Evolutionary conservation across 2,329 filamentous ascomycete species (phyloP), one percentile per base, ranked within the genome.

Genomic region (Diplodia sapinea): DNA sequence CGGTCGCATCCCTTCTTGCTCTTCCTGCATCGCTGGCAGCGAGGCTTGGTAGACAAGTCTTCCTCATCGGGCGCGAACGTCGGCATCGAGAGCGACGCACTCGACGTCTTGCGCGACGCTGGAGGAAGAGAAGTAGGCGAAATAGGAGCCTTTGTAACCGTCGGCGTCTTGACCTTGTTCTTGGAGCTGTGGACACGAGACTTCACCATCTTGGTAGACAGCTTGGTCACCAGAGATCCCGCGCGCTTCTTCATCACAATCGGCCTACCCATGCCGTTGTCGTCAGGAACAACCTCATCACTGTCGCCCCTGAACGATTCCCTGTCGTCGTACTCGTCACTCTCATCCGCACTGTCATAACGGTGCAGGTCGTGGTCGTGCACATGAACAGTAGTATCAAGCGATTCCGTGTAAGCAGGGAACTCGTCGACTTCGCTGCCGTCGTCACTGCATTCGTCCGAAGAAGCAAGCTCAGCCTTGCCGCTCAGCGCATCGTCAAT

Each of bases 1-100:
- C 95, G 90, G 82, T 99, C 95, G 77, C 95, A 99, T 13, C 95
- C 95, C 82, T 99, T 99, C 86, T 99, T 99, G 82, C 94, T 98
- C 87, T 99, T 99, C 75, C 95, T 91, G 85, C 95, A 99, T 68
- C 95, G 91, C 79, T 99, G 95, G 84, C 95, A 99, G 70, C 95
- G 93, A 67, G 95, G 95, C 82, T 98, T 97, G 72, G 91, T 94
- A 0, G 94, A 97, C 23, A 98, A 83, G 68, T 97, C 94, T 71
- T 97, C 94, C 71, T 97, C 92, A 72, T 93, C 92, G 38, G 84
- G 83, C 57, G 84, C 86, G 50, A 87, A 80, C 70, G 85, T 86
- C 73, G 88, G 86, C 75, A 88, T 88, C 74, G 86, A 88, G 74
- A 89, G 78, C 12, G 92, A 93, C 12, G 88, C 86, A 68, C 89